Conservation (phyloP, 345 rosid genomes). For the Iberis pinnata region DNA sequence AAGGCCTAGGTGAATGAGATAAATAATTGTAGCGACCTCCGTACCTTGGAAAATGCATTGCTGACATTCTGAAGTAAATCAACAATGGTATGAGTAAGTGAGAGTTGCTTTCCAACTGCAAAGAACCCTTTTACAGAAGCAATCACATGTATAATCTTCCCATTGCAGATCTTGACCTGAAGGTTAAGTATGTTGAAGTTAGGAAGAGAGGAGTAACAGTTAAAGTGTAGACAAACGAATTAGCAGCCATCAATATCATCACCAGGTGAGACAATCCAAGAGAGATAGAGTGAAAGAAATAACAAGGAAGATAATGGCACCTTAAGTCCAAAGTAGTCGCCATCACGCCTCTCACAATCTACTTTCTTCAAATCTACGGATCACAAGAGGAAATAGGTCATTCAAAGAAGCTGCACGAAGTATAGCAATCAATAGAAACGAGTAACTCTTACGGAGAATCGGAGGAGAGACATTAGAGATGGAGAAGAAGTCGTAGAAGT, state of each 20-base stretch:
- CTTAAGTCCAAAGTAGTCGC: conserved; percentile 35
- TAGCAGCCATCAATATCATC: background rate
- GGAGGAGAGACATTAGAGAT: conserved; percentile 68
- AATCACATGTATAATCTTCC: conserved; percentile 58
- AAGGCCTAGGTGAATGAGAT: background rate
- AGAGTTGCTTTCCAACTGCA: conserved; percentile 59
- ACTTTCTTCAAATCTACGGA: conserved; percentile 39
- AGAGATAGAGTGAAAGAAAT: too few species aligned
- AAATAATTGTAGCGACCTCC: too few species aligned
- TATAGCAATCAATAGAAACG: too few species aligned
- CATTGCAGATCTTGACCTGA: conserved; percentile 65
- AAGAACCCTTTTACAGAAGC: conserved; percentile 77
- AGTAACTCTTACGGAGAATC: conserved; percentile 47
- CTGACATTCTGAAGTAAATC: conserved; percentile 77
- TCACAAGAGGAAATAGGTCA: background rate
- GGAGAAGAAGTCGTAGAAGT: conserved; percentile 87
- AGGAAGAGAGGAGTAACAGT: background rate
- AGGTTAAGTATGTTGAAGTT: background rate
- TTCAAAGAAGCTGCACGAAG: too few species aligned
- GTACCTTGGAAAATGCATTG: conserved; percentile 65
- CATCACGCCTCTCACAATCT: conserved; percentile 29
- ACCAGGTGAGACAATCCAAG: background rate
- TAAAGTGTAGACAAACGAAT: background rate
- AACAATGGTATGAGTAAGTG: conserved; percentile 56
- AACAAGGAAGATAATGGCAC: background rate